Conservation (phyloP, 78 protist genomes). For the Creolimax fragrantissima region DNA sequence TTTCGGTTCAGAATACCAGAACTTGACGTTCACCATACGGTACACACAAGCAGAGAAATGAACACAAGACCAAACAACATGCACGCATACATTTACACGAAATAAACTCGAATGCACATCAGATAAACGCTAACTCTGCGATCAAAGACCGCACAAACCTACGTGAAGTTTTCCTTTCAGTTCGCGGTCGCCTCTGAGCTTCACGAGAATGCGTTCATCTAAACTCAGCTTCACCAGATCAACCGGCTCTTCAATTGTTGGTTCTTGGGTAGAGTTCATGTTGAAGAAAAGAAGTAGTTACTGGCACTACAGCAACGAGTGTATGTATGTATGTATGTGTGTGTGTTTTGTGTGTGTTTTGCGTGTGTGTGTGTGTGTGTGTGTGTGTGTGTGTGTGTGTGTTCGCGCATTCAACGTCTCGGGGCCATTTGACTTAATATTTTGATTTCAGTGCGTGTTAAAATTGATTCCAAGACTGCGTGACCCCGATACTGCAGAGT, state of each 20-base stretch:
- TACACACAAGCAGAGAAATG: not conserved
- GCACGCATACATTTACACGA: not conserved
- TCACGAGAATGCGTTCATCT: constrained; percentile 84
- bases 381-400: no score
- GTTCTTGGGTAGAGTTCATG: not conserved
- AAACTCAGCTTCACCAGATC: constrained; percentile 36
- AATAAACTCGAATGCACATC: not conserved
- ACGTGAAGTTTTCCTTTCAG: constrained; percentile 89
- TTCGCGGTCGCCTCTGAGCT: constrained; percentile 89
- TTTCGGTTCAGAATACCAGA: not conserved
- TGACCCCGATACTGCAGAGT: no score
- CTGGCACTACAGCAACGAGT: not conserved
- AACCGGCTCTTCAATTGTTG: constrained; percentile 14
- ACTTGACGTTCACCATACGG: no score
- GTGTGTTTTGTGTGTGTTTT: no score
- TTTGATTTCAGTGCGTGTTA: no score
- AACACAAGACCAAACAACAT: not conserved
- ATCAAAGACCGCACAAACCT: not conserved
- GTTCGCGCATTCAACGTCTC: no score
- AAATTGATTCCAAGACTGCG: no score
- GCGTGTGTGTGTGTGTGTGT: no score
- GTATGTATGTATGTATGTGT: not conserved
- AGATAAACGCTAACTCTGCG: not conserved
- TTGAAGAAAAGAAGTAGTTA: not conserved
- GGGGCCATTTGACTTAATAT: no score